Evolutionary conservation across 495 filamentous ascomycete species (phyloP).

Genomic region (Articulospora tetracladia): DNA sequence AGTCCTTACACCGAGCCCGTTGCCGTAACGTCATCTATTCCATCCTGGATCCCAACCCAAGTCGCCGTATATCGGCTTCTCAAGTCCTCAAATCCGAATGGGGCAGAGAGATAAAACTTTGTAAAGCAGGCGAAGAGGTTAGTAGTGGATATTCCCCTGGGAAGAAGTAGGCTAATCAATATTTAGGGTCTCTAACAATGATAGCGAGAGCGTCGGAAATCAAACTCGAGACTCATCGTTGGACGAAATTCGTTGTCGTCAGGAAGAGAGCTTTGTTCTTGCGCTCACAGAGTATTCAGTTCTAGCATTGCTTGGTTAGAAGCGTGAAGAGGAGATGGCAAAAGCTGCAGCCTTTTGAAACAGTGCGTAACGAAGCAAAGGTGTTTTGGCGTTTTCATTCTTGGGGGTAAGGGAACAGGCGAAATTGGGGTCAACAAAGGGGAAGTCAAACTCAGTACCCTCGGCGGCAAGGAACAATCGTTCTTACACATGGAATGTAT

Average conservation of each 20-base stretch:
- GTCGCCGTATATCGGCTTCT: constrained; percentile 87
- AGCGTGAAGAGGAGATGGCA: neutral
- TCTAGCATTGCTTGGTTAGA: neutral
- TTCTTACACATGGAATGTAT: neutral
- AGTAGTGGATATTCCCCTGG: neutral
- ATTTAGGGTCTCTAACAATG: neutral
- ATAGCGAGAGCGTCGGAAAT: neutral
- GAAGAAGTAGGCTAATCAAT: neutral
- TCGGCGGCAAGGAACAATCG: neutral
- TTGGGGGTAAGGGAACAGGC: neutral
- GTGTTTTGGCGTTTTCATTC: constrained; percentile 6
- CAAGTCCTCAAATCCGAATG: constrained; percentile 98
- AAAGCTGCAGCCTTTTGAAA: neutral
- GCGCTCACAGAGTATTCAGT: neutral
- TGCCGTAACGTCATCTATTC: constrained; percentile 99
- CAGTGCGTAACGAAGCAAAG: neutral
- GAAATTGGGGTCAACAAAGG: neutral
- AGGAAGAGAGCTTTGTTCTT: neutral
- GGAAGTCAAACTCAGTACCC: constrained; percentile 21
- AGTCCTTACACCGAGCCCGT: constrained; percentile 88
- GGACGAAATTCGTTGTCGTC: neutral
- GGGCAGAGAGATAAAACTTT: constrained; percentile 94
- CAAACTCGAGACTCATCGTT: neutral
- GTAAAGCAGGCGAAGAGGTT: constrained; percentile 93
- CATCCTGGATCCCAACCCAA: constrained; percentile 92